phyloP scores from a whole-genome alignment of 106 monocot genomes.

The Vanilla planifolia region DNA sequence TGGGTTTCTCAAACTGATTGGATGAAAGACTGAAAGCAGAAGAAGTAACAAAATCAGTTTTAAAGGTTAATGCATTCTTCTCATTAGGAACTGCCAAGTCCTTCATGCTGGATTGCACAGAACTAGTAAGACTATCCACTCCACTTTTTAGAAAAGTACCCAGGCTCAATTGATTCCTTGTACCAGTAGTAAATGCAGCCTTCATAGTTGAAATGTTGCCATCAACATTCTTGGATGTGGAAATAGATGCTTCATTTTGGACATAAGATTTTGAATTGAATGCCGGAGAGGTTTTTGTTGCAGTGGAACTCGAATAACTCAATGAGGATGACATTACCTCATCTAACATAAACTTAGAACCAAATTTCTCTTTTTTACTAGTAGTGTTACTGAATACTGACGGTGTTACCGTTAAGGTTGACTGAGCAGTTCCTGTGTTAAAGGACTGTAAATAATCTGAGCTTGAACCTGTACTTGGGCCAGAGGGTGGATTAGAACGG shows the following conservation, averaged over 20 bases:
- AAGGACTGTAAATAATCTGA: slow-evolving; percentile 6
- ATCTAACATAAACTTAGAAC: slow-evolving; percentile 13
- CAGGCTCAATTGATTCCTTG: slow-evolving; percentile 12
- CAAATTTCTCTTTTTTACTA: slow-evolving; percentile 9
- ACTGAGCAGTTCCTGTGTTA: slow-evolving; percentile 6
- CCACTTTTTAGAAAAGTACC: slow-evolving; percentile 13
- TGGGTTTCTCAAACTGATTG: slow-evolving; percentile 6
- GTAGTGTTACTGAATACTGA: slow-evolving; percentile 10
- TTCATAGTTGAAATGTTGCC: slow-evolving; percentile 13
- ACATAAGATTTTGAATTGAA: slow-evolving; percentile 11
- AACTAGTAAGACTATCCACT: slow-evolving; percentile 3
- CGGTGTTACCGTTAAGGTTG: slow-evolving; percentile 20
- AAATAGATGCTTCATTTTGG: slow-evolving; percentile 10
- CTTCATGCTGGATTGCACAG: slow-evolving; percentile 8
- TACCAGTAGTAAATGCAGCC: slow-evolving; percentile 4
- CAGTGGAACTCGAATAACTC: slow-evolving; percentile 6
- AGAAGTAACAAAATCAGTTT: slow-evolving; percentile 11
- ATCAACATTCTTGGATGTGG: slow-evolving; percentile 4
- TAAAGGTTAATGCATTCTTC: neutral
- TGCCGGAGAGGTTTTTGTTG: slow-evolving; percentile 5
- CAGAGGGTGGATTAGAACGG: slow-evolving; percentile 22
- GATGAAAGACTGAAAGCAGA: slow-evolving; percentile 4
- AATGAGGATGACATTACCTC: neutral
- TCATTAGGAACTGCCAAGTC: neutral
- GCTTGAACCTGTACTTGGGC: slow-evolving; percentile 8